These are phyloP conservation scores for Oryza punctata DNA, from an alignment of 176 grass and related monocot species.

Conservation along the genomic window DNA sequence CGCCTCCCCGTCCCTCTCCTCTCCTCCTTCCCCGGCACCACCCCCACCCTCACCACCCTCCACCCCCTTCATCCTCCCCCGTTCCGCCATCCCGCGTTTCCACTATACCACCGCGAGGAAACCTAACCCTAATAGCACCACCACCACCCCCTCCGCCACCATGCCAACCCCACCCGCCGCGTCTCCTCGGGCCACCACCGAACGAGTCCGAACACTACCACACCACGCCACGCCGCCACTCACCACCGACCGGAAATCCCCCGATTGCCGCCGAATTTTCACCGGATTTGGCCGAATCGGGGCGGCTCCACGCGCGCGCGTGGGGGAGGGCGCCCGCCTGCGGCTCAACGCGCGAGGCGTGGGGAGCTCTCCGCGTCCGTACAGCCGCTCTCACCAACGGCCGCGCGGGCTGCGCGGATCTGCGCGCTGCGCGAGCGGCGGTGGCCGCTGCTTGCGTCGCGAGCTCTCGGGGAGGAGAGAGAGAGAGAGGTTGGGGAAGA, in stretches of 20 bases:
- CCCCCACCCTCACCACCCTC: conserved; percentile 36
- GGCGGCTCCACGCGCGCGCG: neutral
- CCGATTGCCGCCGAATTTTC: conserved; percentile 19
- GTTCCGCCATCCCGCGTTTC: conserved; percentile 56
- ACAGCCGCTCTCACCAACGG: neutral
- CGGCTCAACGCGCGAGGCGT: neutral
- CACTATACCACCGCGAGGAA: neutral
- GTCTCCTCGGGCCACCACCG: neutral
- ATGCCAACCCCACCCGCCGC: neutral
- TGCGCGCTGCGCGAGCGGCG: conserved; percentile 33
- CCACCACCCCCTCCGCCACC: conserved; percentile 11
- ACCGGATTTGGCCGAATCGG: conserved; percentile 32
- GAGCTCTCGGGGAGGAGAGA: neutral
- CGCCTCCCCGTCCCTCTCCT: conserved; percentile 36
- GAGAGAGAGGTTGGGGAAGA: neutral
- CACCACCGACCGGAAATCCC: neutral
- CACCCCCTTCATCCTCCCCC: conserved; percentile 67
- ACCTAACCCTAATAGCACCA: conserved; percentile 45
- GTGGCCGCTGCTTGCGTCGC: conserved; percentile 28
- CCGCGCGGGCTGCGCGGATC: conserved; percentile 38
- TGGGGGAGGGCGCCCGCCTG: neutral
- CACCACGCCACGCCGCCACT: neutral
- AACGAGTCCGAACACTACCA: neutral
- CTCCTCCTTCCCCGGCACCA: conserved; percentile 30
- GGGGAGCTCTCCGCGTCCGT: conserved; percentile 5